These are phyloP conservation scores for Tothia fuscella DNA, from an alignment of 2,329 filamentous ascomycete genomes.

Conservation along the genomic window DNA sequence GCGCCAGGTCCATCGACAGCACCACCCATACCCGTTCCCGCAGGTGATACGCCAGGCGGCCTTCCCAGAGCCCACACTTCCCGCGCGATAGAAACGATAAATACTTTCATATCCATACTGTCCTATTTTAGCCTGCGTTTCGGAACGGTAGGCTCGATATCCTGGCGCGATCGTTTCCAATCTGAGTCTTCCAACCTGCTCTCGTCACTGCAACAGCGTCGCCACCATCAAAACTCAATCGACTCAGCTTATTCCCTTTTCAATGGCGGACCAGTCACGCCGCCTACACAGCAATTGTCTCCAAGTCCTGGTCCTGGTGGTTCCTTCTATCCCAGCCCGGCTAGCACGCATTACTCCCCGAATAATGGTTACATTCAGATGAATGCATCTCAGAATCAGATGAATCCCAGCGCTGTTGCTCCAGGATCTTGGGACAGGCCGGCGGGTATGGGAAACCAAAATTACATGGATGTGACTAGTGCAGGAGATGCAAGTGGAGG, in stretches of 20 bases:
- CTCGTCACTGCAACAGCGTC: slow-evolving; percentile 2
- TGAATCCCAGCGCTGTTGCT: not conserved
- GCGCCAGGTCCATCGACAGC: slow-evolving; percentile 18
- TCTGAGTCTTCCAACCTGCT: slow-evolving; percentile 6
- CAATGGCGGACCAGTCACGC: slow-evolving; percentile 6
- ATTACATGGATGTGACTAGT: not conserved
- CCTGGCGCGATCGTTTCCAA: slow-evolving; percentile 38
- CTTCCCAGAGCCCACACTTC: slow-evolving; percentile 24
- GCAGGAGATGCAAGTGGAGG: slow-evolving; percentile 4
- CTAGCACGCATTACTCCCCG: slow-evolving; percentile 8
- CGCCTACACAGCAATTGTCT: not conserved
- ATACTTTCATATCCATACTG: slow-evolving; percentile 34
- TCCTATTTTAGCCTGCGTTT: slow-evolving; percentile 35
- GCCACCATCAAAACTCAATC: not conserved
- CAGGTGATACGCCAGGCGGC: slow-evolving; percentile 15
- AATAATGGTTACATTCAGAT: not conserved
- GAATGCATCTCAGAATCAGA: slow-evolving; percentile 5
- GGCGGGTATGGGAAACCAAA: not conserved
- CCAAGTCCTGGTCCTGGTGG: not conserved
- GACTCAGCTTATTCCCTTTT: not conserved
- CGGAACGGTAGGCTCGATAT: slow-evolving; percentile 28
- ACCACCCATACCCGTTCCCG: slow-evolving; percentile 21
- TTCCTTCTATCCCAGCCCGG: slow-evolving; percentile 9
- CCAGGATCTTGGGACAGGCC: not conserved
- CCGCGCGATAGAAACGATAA: slow-evolving; percentile 35